A percentile compares a stretch with the other conserved stretches of the same genome.
Conservation (phyloP, 495 filamentous ascomycete genomes). For the Penicillium egyptiacum region DNA sequence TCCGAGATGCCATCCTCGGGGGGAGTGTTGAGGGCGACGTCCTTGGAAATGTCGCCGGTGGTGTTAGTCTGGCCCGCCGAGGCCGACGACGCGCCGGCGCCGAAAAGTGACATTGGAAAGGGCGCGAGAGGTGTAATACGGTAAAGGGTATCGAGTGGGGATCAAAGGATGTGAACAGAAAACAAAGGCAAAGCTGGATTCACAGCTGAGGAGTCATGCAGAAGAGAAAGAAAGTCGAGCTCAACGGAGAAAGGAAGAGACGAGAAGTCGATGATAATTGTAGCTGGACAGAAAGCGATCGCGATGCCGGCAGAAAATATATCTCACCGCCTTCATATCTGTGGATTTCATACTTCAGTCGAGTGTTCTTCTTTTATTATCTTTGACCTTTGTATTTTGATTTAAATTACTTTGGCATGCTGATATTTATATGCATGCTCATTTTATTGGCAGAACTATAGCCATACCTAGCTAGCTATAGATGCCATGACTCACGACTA, state of each 20-base stretch:
- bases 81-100: conserved; percentile 44
- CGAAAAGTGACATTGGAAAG: conserved; percentile 62
- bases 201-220: conserved; percentile 1
- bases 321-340: conserved; percentile 6
- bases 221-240: conserved; percentile 3
- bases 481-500: not conserved
- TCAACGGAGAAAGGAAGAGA: conserved; percentile 7
- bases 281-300: conserved; percentile 15
- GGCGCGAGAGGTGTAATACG: conserved; percentile 12
- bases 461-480: not conserved
- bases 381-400: not conserved
- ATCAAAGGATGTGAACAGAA: not conserved
- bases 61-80: conserved; percentile 61
- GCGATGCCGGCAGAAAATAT: conserved; percentile 9
- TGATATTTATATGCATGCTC: not conserved
- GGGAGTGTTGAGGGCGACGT: conserved; percentile 71
- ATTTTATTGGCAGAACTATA: not conserved
- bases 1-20: conserved; percentile 87
- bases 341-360: not conserved
- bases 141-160: not conserved
- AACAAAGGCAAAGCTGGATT: not conserved
- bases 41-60: conserved; percentile 86
- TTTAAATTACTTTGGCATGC: not conserved
- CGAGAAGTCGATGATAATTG: conserved; percentile 10
- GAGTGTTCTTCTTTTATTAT: not conserved